Evolutionary conservation across 495 filamentous ascomycete species (phyloP).

Genomic region (Hypoxylon fuscum): DNA sequence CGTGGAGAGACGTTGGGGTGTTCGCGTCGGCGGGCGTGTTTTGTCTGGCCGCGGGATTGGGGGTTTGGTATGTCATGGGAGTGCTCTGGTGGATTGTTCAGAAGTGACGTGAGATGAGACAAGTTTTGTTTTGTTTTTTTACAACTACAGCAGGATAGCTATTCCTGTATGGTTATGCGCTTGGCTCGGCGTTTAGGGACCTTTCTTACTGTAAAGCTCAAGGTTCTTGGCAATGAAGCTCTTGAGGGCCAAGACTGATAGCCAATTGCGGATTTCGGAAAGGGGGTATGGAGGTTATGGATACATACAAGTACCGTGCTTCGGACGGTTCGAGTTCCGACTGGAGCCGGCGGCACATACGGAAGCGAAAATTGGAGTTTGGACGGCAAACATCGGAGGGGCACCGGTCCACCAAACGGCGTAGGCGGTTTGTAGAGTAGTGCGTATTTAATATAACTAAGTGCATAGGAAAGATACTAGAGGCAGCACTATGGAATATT

Average conservation of each 20-base stretch:
- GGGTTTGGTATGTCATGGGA: slow-evolving; percentile 20
- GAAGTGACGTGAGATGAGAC: slow-evolving; percentile 4
- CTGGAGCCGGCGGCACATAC: slow-evolving; percentile 20
- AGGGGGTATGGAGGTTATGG: slow-evolving; percentile 15
- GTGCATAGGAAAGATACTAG: not conserved
- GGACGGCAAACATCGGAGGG: slow-evolving; percentile 29
- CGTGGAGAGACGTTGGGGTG: slow-evolving; percentile 37
- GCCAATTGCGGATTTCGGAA: slow-evolving; percentile 29
- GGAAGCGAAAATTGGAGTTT: slow-evolving; percentile 33
- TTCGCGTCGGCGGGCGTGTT: slow-evolving; percentile 35
- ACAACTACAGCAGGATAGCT: slow-evolving; percentile 5
- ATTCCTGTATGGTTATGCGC: slow-evolving; percentile 22
- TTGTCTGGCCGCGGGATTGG: slow-evolving; percentile 22
- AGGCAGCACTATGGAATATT: not conserved
- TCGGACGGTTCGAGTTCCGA: slow-evolving; percentile 40
- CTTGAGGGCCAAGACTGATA: not conserved
- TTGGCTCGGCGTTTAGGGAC: not conserved
- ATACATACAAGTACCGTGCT: no score
- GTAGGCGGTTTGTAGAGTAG: slow-evolving; percentile 7
- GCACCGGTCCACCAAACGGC: slow-evolving; percentile 23
- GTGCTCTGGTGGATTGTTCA: slow-evolving; percentile 21
- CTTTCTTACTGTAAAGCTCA: not conserved
- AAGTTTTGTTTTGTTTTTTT: not conserved
- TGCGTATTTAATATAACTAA: slow-evolving; percentile 19
- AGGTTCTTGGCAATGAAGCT: slow-evolving; percentile 2